Evolutionary conservation across 257 asterid genomes (phyloP).

Genomic region (Solanum pinnatisectum): DNA sequence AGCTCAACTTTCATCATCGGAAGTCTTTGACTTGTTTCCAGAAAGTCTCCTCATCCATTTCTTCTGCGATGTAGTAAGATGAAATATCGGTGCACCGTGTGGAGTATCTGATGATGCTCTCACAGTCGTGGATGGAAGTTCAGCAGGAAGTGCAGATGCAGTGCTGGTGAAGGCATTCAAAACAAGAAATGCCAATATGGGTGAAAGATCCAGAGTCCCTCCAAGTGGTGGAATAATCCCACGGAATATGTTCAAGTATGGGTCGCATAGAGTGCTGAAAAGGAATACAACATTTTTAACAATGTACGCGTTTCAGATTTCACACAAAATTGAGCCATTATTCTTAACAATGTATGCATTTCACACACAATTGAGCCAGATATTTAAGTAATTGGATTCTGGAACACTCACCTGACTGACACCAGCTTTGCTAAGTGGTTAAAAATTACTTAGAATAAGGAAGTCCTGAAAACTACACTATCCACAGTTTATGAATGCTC

Average conservation of each 20-base stretch:
- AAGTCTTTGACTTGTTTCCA: slow-evolving; percentile 25
- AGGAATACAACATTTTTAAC: slow-evolving; percentile 11
- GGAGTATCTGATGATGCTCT: slow-evolving; percentile 18
- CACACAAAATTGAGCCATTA: not conserved
- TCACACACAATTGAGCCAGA: not conserved
- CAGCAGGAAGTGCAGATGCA: slow-evolving; percentile 93
- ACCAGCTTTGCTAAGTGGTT: not conserved
- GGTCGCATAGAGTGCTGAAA: slow-evolving; percentile 90
- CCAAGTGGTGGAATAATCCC: slow-evolving; percentile 96
- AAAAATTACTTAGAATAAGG: not conserved
- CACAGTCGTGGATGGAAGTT: slow-evolving; percentile 43
- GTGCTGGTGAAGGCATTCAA: slow-evolving; percentile 67
- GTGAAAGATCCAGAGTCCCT: slow-evolving; percentile 85
- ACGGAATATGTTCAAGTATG: slow-evolving; percentile 91
- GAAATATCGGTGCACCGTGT: slow-evolving; percentile 14
- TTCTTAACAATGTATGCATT: not conserved
- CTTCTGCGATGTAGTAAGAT: slow-evolving; percentile 36
- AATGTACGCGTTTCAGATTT: not conserved
- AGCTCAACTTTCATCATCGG: slow-evolving; percentile 13
- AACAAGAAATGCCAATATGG: slow-evolving; percentile 73
- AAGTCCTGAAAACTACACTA: not conserved
- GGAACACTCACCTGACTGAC: not conserved
- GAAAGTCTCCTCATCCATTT: slow-evolving; percentile 66
- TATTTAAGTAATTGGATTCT: not conserved
- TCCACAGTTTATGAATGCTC: not conserved